phyloP scores from a whole-genome alignment of 2,329 filamentous ascomycete genomes.

The Stachybotrys chartarum region DNA sequence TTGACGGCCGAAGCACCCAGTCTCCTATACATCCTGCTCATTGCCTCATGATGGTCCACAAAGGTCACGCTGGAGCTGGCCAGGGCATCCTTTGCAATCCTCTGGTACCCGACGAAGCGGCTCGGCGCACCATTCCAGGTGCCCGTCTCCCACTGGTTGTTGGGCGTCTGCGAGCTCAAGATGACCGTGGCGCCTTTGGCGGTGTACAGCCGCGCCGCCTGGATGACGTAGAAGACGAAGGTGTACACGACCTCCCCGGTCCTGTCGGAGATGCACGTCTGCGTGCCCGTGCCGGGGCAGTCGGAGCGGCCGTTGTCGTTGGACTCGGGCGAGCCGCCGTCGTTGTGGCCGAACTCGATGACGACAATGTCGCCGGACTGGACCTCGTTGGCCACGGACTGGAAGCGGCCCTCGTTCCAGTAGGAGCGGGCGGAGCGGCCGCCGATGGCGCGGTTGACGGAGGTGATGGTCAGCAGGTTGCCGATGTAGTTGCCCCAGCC shows the following conservation, averaged over 20 bases:
- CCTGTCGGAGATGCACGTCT: slow-evolving; percentile 37
- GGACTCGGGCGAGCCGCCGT: slow-evolving; percentile 47
- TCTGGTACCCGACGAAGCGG: slow-evolving; percentile 50
- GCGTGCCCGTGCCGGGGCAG: slow-evolving; percentile 45
- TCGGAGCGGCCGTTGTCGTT: slow-evolving; percentile 56
- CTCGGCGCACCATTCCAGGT: slow-evolving; percentile 37
- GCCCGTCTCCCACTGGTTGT: slow-evolving; percentile 55
- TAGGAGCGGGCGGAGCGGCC: slow-evolving; percentile 61
- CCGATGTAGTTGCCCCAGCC: slow-evolving; percentile 58
- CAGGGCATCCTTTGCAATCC: slow-evolving; percentile 28
- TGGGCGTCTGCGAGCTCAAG: slow-evolving; percentile 46
- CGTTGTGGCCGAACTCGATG: slow-evolving; percentile 69
- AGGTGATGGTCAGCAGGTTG: slow-evolving; percentile 33
- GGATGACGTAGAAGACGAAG: slow-evolving; percentile 51
- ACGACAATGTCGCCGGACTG: slow-evolving; percentile 56
- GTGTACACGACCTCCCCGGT: slow-evolving; percentile 48
- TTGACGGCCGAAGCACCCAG: slow-evolving; percentile 43
- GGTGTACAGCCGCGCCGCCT: slow-evolving; percentile 46
- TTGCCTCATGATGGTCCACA: slow-evolving; percentile 54
- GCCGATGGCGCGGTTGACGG: slow-evolving; percentile 58
- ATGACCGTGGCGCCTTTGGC: slow-evolving; percentile 55
- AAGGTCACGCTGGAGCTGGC: slow-evolving; percentile 38
- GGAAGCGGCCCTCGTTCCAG: slow-evolving; percentile 59
- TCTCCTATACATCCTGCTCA: slow-evolving; percentile 42
- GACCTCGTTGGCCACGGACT: slow-evolving; percentile 44